Conservation (phyloP, 352 stramenopile genomes). For the Aphanomyces cochlioides region DNA sequence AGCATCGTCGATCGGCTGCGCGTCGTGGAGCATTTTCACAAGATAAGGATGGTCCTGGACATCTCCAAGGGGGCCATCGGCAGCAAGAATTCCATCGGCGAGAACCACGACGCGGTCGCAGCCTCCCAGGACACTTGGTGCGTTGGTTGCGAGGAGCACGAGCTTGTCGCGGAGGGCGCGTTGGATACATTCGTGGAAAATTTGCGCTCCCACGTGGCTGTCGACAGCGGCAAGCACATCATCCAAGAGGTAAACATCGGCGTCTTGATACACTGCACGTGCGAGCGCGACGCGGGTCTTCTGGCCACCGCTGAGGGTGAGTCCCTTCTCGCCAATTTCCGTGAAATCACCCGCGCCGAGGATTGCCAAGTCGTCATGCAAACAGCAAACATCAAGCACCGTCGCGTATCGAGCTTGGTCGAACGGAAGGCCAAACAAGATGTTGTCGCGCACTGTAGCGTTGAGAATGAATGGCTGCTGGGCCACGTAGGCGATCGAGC, state of each 20-base stretch:
- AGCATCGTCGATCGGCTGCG: background rate
- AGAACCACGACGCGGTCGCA: slow-evolving; percentile 61
- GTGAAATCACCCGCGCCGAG: slow-evolving; percentile 53
- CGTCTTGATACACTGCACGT: slow-evolving; percentile 44
- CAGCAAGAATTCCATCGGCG: slow-evolving; percentile 38
- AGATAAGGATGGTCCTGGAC: background rate
- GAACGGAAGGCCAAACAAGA: slow-evolving; percentile 58
- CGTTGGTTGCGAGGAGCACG: slow-evolving; percentile 30
- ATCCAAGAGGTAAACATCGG: slow-evolving; percentile 31
- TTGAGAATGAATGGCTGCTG: slow-evolving; percentile 79
- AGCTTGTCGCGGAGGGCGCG: slow-evolving; percentile 20
- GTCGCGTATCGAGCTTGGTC: slow-evolving; percentile 49
- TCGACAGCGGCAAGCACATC: slow-evolving; percentile 29
- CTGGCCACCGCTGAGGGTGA: slow-evolving; percentile 47
- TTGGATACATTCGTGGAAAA: slow-evolving; percentile 27
- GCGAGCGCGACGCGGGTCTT: slow-evolving; percentile 67
- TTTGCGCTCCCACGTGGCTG: slow-evolving; percentile 26
- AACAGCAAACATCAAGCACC: slow-evolving; percentile 55
- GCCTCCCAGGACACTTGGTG: slow-evolving; percentile 48
- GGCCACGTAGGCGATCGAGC: slow-evolving; percentile 29
- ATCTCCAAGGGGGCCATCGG: background rate
- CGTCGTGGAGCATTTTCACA: background rate
- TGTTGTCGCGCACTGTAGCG: slow-evolving; percentile 69
- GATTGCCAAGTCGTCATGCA: slow-evolving; percentile 49
- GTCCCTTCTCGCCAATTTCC: slow-evolving; percentile 63